These are phyloP conservation scores for Gaeumannomyces sp. DNA, from an alignment of 2,329 filamentous ascomycete species.

Conservation along the genomic window DNA sequence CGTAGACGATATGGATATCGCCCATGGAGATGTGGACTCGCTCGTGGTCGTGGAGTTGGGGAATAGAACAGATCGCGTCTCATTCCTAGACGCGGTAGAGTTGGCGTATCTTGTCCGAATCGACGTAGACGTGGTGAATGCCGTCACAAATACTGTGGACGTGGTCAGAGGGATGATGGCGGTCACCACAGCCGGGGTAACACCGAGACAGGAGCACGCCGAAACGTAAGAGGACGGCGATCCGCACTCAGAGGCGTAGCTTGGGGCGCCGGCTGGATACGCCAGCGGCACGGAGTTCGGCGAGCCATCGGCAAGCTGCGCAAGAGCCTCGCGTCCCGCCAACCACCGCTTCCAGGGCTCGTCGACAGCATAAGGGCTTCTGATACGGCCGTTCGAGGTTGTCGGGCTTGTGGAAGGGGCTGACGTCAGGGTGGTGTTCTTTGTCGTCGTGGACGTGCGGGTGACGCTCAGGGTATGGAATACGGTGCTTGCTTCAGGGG, in stretches of 20 bases:
- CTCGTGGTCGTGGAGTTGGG: not conserved
- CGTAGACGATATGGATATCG: not conserved
- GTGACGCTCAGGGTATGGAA: conserved; percentile 6
- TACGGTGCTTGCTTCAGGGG: not conserved
- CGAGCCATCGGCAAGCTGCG: conserved; percentile 6
- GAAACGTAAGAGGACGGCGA: conserved; percentile 14
- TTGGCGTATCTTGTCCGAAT: conserved; percentile 9
- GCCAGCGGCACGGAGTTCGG: conserved; percentile 6
- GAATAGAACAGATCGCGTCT: not conserved
- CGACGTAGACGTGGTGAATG: conserved; percentile 1
- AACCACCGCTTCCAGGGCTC: conserved; percentile 10
- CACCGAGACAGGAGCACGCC: conserved; percentile 18
- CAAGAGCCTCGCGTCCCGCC: conserved; percentile 7
- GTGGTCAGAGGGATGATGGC: conserved; percentile 12
- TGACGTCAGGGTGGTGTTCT: conserved; percentile 10
- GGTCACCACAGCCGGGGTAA: conserved; percentile 13
- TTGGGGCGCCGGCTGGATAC: conserved; percentile 9
- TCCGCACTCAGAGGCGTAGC: conserved; percentile 14
- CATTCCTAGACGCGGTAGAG: conserved; percentile 4
- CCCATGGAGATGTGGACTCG: not conserved
- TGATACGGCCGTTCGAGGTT: not conserved
- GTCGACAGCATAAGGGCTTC: not conserved
- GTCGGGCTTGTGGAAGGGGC: conserved; percentile 9
- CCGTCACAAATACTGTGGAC: conserved; percentile 12
- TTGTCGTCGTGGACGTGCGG: conserved; percentile 8